A percentile compares a stretch with the other conserved stretches of the same genome.
Evolutionary conservation across 2,329 filamentous ascomycete species (phyloP).

Genomic region (Laburnicola sp.): DNA sequence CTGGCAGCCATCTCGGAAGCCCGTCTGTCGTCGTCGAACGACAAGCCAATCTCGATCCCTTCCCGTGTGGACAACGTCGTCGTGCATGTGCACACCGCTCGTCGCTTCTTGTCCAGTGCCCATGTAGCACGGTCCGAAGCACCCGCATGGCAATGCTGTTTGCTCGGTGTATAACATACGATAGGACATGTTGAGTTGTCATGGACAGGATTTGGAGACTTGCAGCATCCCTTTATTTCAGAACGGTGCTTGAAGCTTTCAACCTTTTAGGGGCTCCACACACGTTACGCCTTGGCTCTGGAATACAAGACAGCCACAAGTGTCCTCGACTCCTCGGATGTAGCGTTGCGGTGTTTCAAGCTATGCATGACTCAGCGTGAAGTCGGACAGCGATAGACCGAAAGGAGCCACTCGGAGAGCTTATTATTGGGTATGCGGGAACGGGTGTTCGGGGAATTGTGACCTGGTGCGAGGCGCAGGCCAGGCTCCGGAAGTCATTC

Average conservation of each 20-base stretch:
- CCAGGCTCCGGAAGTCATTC: too few relatives aligned
- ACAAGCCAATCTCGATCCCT: slow-evolving; percentile 5
- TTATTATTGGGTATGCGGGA: too few relatives aligned
- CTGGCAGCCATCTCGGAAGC: slow-evolving; percentile 13
- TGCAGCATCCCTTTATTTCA: too few relatives aligned
- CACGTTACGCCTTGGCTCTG: slow-evolving; percentile 33
- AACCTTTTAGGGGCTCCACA: too few relatives aligned
- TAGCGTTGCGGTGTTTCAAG: slow-evolving; percentile 29
- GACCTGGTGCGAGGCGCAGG: neutral
- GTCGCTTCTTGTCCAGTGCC: slow-evolving; percentile 10
- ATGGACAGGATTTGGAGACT: too few relatives aligned
- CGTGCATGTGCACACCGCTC: slow-evolving; percentile 29
- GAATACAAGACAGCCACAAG: slow-evolving; percentile 25
- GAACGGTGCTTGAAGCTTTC: too few relatives aligned
- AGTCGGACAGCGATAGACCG: slow-evolving; percentile 7
- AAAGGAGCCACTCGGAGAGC: neutral
- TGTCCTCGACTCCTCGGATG: slow-evolving; percentile 8
- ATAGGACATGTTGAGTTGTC: too few relatives aligned
- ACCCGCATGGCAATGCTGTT: neutral
- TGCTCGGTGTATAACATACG: too few relatives aligned
- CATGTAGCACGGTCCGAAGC: neutral
- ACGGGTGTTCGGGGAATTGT: too few relatives aligned
- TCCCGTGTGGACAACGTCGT: neutral
- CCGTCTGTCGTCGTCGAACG: slow-evolving; percentile 9
- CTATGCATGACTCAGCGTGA: slow-evolving; percentile 17